Evolutionary conservation across 1,284 basidiomycete species (phyloP), one percentile per base, ranked within the genome.

Genomic region (Fomitopsis pinicola): DNA sequence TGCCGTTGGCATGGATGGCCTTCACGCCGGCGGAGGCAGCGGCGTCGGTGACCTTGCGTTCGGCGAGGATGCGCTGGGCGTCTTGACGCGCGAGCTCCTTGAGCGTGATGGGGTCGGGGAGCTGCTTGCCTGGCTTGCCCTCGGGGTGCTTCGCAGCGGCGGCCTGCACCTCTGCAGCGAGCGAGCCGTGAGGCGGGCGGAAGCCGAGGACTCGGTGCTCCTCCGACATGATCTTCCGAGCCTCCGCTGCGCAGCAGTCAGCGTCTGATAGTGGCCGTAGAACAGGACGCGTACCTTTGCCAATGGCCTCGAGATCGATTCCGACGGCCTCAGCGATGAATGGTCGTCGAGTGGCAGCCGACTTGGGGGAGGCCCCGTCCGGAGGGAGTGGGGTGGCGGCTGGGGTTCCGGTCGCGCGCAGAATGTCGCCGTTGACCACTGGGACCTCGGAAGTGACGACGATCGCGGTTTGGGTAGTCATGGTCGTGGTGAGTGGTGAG

Each of bases 181-280:
- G 70, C 38, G 75, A 76, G 28, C 73, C 75, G 17, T 71, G 71
- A 26, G 74, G 76, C 9, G 76, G 76, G 12, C 76, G 72, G 66
- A 75, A 76, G 7, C 75, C 75, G 30, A 76, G 69, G 3, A 75
- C 72, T 59, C 75, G 75, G 67, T 77, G 76, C 62, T 76, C 76
- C 42, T 71, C 69, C 8, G 73, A 75, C 74, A 76, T 76, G 55
- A 77, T 67, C 61, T 72, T 74, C 22, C 71, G 63, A 5, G 76
- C 75, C 45, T 76, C 75, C 19, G 64, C 71, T 72, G 62, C 50
- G n/a, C 3, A 28, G 15, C 12, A 17, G 42, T 57, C 10, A 42
- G 54, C 33, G 38, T 48, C 30, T 57, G 22, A 46, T 45, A 50
- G 28, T n/a, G 12, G 15, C 10, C n/a, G 19, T 3, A 9, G 33